A percentile compares a stretch with the other conserved stretches of the same genome.
These are phyloP conservation scores for Coemansia sp. DNA, from an alignment of 192 early-diverging fungal species.

Conservation along the genomic window DNA sequence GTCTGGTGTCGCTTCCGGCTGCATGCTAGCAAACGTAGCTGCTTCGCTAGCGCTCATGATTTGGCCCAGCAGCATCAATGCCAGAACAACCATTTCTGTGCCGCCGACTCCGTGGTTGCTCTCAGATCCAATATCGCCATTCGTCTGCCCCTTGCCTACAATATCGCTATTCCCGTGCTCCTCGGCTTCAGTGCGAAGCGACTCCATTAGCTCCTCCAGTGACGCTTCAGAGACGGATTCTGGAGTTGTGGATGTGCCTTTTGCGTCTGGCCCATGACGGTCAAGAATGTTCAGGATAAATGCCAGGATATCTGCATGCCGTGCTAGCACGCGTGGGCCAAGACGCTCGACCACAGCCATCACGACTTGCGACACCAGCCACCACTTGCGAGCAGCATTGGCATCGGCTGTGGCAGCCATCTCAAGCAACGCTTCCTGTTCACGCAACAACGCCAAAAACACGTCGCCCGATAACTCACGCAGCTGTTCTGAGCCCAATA, in stretches of 20 bases:
- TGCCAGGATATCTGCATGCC: slow-evolving; percentile 72
- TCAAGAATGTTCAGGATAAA: slow-evolving; percentile 68
- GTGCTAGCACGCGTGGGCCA: slow-evolving; percentile 72
- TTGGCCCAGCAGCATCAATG: slow-evolving; percentile 63
- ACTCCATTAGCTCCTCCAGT: slow-evolving; percentile 23
- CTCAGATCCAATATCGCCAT: slow-evolving; percentile 14
- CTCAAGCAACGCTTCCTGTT: slow-evolving; percentile 59
- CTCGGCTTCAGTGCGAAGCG: background rate
- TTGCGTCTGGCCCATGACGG: slow-evolving; percentile 9
- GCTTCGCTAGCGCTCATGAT: slow-evolving; percentile 60
- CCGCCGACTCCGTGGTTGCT: slow-evolving; percentile 45
- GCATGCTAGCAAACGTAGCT: slow-evolving; percentile 10
- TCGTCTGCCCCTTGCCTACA: slow-evolving; percentile 16
- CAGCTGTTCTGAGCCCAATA: slow-evolving; percentile 59
- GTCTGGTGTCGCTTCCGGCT: background rate
- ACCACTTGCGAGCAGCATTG: slow-evolving; percentile 28
- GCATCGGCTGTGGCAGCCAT: slow-evolving; percentile 18
- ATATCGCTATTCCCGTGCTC: slow-evolving; percentile 11
- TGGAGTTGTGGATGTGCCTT: background rate
- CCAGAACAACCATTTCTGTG: slow-evolving; percentile 58
- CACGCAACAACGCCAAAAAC: slow-evolving; percentile 73
- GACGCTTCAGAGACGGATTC: background rate
- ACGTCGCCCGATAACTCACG: slow-evolving; percentile 65
- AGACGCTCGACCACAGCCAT: slow-evolving; percentile 64
- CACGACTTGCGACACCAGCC: slow-evolving; percentile 51